These are phyloP conservation scores for Saksenaea oblongispora DNA, from an alignment of 371 early-diverging fungal species.

Conservation along the genomic window DNA sequence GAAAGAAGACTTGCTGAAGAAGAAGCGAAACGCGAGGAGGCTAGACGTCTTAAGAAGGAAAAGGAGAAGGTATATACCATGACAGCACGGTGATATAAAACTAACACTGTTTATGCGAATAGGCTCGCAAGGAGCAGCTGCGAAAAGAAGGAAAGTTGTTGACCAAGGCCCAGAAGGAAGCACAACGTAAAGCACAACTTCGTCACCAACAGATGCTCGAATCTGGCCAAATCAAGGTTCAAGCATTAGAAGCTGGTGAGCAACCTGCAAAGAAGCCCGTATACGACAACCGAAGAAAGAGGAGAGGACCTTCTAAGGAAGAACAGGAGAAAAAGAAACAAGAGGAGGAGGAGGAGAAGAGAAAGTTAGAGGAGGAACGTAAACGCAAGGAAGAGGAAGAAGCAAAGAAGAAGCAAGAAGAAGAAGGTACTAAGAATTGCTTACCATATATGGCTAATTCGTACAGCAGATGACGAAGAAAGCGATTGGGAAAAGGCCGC, in stretches of 20 bases:
- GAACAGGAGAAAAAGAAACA: conserved; percentile 42
- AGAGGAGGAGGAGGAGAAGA: conserved; percentile 52
- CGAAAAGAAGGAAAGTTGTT: conserved; percentile 90
- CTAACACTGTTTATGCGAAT: background rate
- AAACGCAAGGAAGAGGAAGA: conserved; percentile 49
- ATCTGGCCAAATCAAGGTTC: conserved; percentile 76
- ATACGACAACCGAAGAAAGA: conserved; percentile 67
- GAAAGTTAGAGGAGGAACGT: conserved; percentile 35
- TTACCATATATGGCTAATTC: background rate
- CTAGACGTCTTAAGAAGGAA: conserved; percentile 46
- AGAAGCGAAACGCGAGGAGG: conserved; percentile 48
- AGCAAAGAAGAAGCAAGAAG: conserved; percentile 36
- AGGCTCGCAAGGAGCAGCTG: conserved; percentile 86
- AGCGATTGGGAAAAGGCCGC: conserved; percentile 60
- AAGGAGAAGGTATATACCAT: conserved; percentile 29
- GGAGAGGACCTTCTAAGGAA: conserved; percentile 54
- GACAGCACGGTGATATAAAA: background rate
- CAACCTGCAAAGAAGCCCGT: conserved; percentile 48
- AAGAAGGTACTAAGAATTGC: conserved; percentile 34
- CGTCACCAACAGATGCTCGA: conserved; percentile 80
- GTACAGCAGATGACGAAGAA: conserved; percentile 26
- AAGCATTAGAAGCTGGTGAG: conserved; percentile 63
- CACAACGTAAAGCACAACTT: conserved; percentile 71
- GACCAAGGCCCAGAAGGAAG: conserved; percentile 93
- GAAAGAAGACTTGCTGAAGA: conserved; percentile 43